Base-by-base conservation (phyloP, 306 rosid genomes). In the Carpinus fangiana region DNA sequence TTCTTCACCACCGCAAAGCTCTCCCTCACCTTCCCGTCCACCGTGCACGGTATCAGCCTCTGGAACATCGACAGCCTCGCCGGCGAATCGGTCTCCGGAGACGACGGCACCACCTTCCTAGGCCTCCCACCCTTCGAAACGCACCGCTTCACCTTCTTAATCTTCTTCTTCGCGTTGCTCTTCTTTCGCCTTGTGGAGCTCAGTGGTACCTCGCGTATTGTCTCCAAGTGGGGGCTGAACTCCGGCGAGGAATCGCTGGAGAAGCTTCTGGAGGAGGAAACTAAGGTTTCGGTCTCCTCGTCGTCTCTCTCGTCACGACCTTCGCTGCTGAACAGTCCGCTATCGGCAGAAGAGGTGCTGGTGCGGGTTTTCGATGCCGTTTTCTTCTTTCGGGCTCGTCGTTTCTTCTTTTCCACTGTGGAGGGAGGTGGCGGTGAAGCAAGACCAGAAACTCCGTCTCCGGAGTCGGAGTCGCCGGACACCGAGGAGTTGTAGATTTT, bases 11-110 rank as follows among this genome's bases (percentile, higher is more conserved):
- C 90, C 21, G 90, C 92, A 38, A 79, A 88, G 66, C 90, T 88
- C 80, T 88, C 92, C 50, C 90, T 80, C 38, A 86, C 83, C 20
- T 88, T 88, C 59, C 90, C 92, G 5, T 83, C 89, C 79, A 85
- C 91, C n/a, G 56, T 79, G 76, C 89, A 86, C 3, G 89, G 86
- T 23, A 85, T 88, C 75, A 85, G 62, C 85, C 82, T 84, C 81
- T 86, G 86, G 48, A 90, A 81, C 86, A 88, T 76, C 56, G 94
- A 90, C 6, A 90, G 84, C 69, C 94, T 88, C 26, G 93, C 93
- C 77, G 91, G 88, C 3, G 86, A 65, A 60, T 52, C 73, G 45
- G 41, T 57, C 70, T 72, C 82, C 74, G 75, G 50, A 31, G 79
- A 62, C 23, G 71, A 69, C 31, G 57, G 34, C 13, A 6, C 43